Conservation (phyloP, 2,329 filamentous ascomycete genomes). For the Exophiala viscosa region DNA sequence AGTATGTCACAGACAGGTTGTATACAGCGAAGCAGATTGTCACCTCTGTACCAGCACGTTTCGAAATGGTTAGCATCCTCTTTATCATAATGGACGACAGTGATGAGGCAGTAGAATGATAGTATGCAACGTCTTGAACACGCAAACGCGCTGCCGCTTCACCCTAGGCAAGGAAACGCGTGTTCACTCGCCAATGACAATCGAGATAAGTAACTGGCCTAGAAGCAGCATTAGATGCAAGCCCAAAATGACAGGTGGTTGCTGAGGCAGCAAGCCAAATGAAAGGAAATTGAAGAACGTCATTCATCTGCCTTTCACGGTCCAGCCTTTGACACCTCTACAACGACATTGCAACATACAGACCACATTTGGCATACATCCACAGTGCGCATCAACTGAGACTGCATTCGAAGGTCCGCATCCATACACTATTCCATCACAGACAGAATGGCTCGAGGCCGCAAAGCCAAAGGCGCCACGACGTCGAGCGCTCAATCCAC, state of each 20-base stretch:
- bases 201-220: too few species aligned
- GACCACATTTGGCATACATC: neutral
- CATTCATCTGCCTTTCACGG: constrained; percentile 6
- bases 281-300: constrained; percentile 12
- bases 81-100: too few species aligned
- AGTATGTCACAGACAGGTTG: too few species aligned
- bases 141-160: too few species aligned
- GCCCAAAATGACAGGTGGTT: neutral
- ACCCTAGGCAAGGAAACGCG: too few species aligned
- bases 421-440: neutral
- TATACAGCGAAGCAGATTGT: too few species aligned
- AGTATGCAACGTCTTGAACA: too few species aligned
- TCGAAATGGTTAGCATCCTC: too few species aligned
- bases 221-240: too few species aligned
- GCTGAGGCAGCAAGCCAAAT: constrained; percentile 13
- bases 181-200: too few species aligned
- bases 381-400: neutral
- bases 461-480: constrained; percentile 28
- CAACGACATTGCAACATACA: neutral
- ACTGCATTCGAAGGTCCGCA: neutral
- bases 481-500: constrained; percentile 51
- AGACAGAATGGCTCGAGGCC: constrained; percentile 16
- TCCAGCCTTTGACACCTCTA: neutral
- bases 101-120: too few species aligned
- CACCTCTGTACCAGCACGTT: too few species aligned